Percentiles rank a stretch among this genome's conserved stretches.
phyloP scores from a whole-genome alignment of 164 flowering plant species.

The Macadamia integrifolia region DNA sequence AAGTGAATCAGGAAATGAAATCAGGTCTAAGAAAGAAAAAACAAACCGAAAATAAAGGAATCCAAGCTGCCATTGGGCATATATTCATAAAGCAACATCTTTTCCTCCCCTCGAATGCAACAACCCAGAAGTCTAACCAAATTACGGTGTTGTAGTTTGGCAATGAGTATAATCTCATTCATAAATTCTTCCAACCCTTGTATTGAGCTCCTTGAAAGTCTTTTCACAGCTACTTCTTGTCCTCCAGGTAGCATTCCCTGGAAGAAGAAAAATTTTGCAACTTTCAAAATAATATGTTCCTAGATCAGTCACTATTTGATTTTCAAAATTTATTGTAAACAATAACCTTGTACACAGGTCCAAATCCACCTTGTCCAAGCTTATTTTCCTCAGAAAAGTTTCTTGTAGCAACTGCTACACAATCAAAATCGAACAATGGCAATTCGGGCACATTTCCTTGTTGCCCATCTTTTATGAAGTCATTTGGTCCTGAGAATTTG shows the following conservation, averaged over 20 bases:
- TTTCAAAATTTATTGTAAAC: not conserved
- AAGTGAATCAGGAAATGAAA: not conserved
- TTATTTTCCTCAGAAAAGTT: conserved; percentile 37
- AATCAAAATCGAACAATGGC: conserved; percentile 1
- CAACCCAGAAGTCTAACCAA: not conserved
- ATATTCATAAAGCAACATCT: not conserved
- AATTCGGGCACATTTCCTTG: not conserved
- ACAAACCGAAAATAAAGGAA: not conserved
- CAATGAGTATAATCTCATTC: not conserved
- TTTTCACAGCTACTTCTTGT: conserved; percentile 4
- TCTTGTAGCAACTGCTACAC: conserved; percentile 22
- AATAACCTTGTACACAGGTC: conserved; percentile 43
- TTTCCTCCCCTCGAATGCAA: not conserved
- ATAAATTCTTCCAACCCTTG: conserved; percentile 2
- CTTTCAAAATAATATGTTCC: not conserved
- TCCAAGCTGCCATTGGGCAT: not conserved
- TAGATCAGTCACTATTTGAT: not conserved
- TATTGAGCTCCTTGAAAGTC: not conserved
- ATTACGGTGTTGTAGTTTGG: not conserved
- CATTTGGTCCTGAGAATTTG: too few relatives aligned
- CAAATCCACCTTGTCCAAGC: conserved; percentile 47
- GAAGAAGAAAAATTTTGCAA: not conserved
- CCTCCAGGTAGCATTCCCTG: conserved; percentile 2
- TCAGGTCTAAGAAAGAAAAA: not conserved
- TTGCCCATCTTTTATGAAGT: not conserved